Evolutionary conservation across 371 early-diverging fungal genomes (phyloP).

Genomic region (Chytridium lagenaria): DNA sequence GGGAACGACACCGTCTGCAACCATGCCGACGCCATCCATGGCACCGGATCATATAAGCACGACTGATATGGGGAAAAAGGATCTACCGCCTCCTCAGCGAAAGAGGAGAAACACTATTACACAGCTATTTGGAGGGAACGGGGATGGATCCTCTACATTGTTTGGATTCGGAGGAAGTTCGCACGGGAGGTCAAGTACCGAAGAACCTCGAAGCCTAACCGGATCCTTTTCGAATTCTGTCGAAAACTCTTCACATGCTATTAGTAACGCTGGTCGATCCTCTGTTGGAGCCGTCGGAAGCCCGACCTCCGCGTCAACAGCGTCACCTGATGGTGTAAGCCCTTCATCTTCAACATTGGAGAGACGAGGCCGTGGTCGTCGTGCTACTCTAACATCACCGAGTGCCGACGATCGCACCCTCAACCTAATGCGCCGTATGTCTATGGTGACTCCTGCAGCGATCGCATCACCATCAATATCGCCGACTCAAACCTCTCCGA

Average conservation of each 20-base stretch:
- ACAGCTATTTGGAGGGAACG: slow-evolving; percentile 7
- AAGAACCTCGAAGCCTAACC: slow-evolving; percentile 8
- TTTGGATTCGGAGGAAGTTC: neutral
- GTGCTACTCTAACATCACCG: neutral
- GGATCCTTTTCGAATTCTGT: neutral
- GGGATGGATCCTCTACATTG: neutral
- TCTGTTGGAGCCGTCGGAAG: neutral
- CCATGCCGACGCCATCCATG: slow-evolving; percentile 5
- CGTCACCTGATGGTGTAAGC: neutral
- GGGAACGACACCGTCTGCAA: neutral
- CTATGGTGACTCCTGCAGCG: slow-evolving; percentile 30
- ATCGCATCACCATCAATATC: neutral
- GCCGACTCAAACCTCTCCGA: neutral
- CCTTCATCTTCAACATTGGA: too few species aligned
- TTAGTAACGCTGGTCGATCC: neutral
- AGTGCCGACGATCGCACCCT: slow-evolving; percentile 21
- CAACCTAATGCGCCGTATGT: slow-evolving; percentile 39
- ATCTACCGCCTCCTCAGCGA: neutral
- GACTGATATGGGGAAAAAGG: neutral
- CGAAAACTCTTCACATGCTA: neutral
- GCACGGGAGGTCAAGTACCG: neutral
- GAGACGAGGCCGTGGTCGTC: neutral
- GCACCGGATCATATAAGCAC: neutral
- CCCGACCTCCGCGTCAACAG: neutral
- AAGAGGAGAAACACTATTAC: slow-evolving; percentile 20